Evolutionary conservation across 192 early-diverging fungal species (phyloP), one percentile per base, ranked within the genome.

Genomic region (Anaeromyces robustus): DNA sequence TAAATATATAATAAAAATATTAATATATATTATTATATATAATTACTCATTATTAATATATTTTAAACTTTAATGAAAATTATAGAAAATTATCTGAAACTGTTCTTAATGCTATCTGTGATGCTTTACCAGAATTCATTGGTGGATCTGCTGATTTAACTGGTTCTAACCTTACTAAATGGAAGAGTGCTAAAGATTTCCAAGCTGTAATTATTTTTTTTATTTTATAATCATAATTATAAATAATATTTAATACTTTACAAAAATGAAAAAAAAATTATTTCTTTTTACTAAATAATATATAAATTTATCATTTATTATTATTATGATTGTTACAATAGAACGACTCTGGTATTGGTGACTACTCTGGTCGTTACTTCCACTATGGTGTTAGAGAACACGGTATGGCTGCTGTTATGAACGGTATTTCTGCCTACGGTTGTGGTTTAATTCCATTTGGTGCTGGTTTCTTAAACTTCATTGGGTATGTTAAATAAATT

Each of bases 371-470:
- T 29, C 92, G 95, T 26, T 97, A 97, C 85, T 83, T 98, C 84
- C 94, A 96, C 78, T 98, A 92, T 83, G 96, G 96, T 87, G 96
- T 99, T 80, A 94, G 97, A 85, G 97, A 99, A 86, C 97, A 98
- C 83, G 96, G 92, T 78, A 99, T 99, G 97, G 91, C 93, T 12
- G 94, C 93, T 28, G 92, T 94, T 83, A 92, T 93, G 88, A 99
- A 99, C 87, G 96, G 96, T 78, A 86, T 97, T 77, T 84, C 89
- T 52, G 93, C 94, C 52, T 97, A 97, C 79, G 96, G 96, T 79
- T 39, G 37, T 39, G 94, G 86, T 39, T 83, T 92, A 30, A 94
- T 97, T 85, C 95, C 96, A 41, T 97, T 92, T 79, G 92, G 91
- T 77, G 92, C 91, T 80, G 93, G 92, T 22, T 98, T 98, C 92